These are phyloP conservation scores for Polyplosphaeria fusca DNA, from an alignment of 495 filamentous ascomycete genomes.

Conservation along the genomic window DNA sequence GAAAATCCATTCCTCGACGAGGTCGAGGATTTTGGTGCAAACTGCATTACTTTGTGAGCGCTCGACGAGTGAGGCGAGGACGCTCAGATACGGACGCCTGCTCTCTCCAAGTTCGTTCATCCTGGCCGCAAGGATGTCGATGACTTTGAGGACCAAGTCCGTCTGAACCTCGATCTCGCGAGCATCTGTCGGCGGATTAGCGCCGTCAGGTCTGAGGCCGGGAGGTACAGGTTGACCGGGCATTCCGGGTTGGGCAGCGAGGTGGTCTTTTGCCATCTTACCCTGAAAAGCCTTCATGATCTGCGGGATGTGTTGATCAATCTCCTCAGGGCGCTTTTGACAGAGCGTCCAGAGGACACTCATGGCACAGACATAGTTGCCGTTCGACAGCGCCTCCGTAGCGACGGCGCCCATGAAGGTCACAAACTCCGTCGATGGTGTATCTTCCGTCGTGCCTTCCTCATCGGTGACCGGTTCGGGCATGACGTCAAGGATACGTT, in stretches of 20 bases:
- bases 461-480: conserved; percentile 84
- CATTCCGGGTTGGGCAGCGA: conserved; percentile 50
- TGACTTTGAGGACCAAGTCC: conserved; percentile 84
- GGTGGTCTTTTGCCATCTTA: conserved; percentile 92
- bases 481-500: conserved; percentile 82
- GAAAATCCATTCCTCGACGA: conserved; percentile 97
- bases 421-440: conserved; percentile 72
- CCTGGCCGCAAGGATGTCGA: conserved; percentile 83
- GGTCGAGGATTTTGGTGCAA: conserved; percentile 85
- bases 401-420: conserved; percentile 76
- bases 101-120: conserved; percentile 94
- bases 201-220: conserved; percentile 33
- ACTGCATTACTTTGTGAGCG: conserved; percentile 80
- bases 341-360: conserved; percentile 90
- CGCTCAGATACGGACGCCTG: conserved; percentile 86
- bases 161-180: conserved; percentile 79
- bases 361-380: conserved; percentile 78
- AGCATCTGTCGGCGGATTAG: conserved; percentile 59
- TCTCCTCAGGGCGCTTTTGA: conserved; percentile 73
- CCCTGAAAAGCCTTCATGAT: conserved; percentile 90
- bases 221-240: conserved; percentile 22
- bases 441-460: conserved; percentile 68
- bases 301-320: conserved; percentile 80
- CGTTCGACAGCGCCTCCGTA: conserved; percentile 72
- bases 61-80: conserved; percentile 89